Conservation (phyloP, 805 yeast species). For the Pichia cabralensis region DNA sequence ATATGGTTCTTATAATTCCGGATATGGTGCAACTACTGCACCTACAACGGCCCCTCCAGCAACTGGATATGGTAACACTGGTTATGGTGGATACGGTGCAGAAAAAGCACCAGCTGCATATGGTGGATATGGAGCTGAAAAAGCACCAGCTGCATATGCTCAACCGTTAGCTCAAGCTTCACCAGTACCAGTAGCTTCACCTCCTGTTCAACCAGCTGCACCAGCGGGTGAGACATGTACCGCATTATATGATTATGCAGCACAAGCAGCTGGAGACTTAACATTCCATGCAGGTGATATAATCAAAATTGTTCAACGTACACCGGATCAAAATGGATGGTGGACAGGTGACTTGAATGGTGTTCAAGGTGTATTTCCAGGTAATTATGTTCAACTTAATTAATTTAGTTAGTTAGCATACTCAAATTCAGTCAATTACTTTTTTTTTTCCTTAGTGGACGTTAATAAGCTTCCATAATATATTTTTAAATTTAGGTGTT, state of each 20-base stretch:
- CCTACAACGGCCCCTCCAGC: conserved; percentile 28
- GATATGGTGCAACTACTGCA: conserved; percentile 27
- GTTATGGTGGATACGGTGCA: conserved; percentile 1
- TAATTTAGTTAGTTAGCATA: too few relatives aligned
- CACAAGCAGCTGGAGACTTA: conserved; percentile 90
- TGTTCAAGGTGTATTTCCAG: conserved; percentile 87
- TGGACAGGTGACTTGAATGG: conserved; percentile 92
- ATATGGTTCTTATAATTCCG: conserved; percentile 7
- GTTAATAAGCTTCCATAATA: too few relatives aligned
- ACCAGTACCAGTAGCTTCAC: conserved; percentile 4
- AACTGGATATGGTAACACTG: conserved; percentile 19
- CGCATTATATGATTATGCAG: conserved; percentile 83
- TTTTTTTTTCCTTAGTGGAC: too few relatives aligned
- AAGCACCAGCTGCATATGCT: neutral
- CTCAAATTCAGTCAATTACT: too few relatives aligned
- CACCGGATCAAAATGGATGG: conserved; percentile 88
- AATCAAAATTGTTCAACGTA: conserved; percentile 73
- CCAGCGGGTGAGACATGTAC: conserved; percentile 56
- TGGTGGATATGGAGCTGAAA: neutral
- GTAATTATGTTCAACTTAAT: conserved; percentile 82
- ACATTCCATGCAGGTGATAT: conserved; percentile 80
- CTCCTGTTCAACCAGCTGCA: conserved; percentile 18
- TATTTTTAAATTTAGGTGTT: too few relatives aligned
- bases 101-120: neutral
- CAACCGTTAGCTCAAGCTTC: conserved; percentile 4